A percentile compares a stretch with the other conserved stretches of the same genome.
These are phyloP conservation scores for Sinapis alba DNA, from an alignment of 441 rosid genomes.

Conservation along the genomic window DNA sequence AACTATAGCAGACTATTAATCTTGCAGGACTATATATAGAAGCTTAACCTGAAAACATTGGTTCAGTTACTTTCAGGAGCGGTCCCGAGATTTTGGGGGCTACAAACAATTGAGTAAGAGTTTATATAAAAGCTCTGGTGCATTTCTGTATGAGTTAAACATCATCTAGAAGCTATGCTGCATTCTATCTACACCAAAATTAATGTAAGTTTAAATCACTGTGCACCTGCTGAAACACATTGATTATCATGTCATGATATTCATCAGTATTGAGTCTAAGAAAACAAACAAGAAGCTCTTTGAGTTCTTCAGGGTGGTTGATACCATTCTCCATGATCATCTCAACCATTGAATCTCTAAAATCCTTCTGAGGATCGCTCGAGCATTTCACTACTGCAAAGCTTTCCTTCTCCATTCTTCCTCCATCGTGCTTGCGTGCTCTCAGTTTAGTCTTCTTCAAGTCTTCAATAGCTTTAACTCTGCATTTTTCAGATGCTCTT, in stretches of 20 bases:
- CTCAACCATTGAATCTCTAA: conserved; percentile 88
- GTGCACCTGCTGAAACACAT: conserved; percentile 82
- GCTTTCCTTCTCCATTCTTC: conserved; percentile 49
- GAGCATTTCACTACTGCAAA: conserved; percentile 80
- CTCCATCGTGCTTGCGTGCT: conserved; percentile 41
- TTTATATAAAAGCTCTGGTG: not conserved
- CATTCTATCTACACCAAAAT: conserved; percentile 22
- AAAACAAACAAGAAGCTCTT: conserved; percentile 85
- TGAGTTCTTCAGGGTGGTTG: conserved; percentile 64
- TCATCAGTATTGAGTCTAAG: conserved; percentile 71
- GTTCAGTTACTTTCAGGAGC: too few species aligned
- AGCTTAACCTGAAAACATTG: not conserved
- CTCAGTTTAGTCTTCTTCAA: conserved; percentile 62
- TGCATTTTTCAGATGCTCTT: conserved; percentile 63
- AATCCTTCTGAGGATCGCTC: conserved; percentile 73
- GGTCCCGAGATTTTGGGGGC: too few species aligned
- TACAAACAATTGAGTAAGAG: too few species aligned
- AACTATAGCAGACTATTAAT: not conserved
- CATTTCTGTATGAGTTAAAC: too few species aligned
- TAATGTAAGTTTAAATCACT: conserved; percentile 43
- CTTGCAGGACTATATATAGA: too few species aligned
- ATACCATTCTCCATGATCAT: conserved; percentile 80
- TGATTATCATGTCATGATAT: conserved; percentile 84
- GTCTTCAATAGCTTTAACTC: conserved; percentile 63
- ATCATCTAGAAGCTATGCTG: too few species aligned